Evolutionary conservation across 2,329 filamentous ascomycete genomes (phyloP), one percentile per base, ranked within the genome.

Genomic region (Calonectria ilicicola): DNA sequence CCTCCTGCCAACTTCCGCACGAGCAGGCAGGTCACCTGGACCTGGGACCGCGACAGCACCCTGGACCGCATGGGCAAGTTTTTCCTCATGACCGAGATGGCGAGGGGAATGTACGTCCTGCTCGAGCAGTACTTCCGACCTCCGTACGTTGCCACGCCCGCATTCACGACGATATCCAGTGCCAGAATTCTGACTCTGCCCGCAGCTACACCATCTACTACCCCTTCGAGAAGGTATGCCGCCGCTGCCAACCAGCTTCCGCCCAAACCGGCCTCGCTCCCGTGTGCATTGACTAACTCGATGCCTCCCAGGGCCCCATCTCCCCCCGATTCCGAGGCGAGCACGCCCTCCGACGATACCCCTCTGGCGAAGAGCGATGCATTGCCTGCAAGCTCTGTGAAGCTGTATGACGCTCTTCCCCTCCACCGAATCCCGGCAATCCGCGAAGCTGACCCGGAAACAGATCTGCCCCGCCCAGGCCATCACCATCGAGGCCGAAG

Each of bases 361-460:
- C 97, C 35, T 97, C 96, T 3, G 97, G 97, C 78, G 97, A 99
- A 88, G 97, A 99, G 89, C 94, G 97, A 80, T 99, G 97, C 89
- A 99, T 99, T 86, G 97, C 97, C 80, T 99, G 97, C 94, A 99
- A 99, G 90, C 93, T 99, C 72, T 99, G 97, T 88, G 97, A 99
- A 88, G 97, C 97, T 80, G 90, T 92, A 85, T 47, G 84, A 81
- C 8, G 44, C 58, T 15, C 14, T 17, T 15, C 40, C 23, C 12
- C 23, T 10, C 26, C 12, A 21, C 8, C 46, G 15, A 23, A 42
- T 17, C 9, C 47, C 35, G 40, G 40, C 42, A 46, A 46, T 26
- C 38, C 26, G 19, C 21, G 9, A 42, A 64, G 17, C 77, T 79
- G 69, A 78, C 71, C 38, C 60, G 42, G 44, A 14, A 17, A 53